Evolutionary conservation across 2,329 filamentous ascomycete species (phyloP), one percentile per base, ranked within the genome.

Genomic region (Xylaria sp.): DNA sequence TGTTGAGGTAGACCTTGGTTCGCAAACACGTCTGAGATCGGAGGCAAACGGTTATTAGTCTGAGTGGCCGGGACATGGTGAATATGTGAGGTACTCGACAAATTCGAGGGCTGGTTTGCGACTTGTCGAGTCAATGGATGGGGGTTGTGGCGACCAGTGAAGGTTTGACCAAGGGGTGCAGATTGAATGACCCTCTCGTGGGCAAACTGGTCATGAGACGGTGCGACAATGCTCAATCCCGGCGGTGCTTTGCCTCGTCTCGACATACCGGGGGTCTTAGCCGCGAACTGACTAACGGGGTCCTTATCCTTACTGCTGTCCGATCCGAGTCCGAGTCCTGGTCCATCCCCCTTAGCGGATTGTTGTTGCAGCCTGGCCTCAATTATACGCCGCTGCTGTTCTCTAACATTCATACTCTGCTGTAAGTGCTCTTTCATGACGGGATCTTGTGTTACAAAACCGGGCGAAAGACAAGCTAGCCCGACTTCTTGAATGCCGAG

Each of bases 151-250:
- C 94, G 86, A 61, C 93, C 92, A 6, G 94, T 97, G 72, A 99
- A 99, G 44, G 91, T 95, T 72, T 97, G 93, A 68, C 95, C 88
- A 23, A 99, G 83, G 13, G 94, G 94, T 6, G 94, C 94, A 3
- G 94, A 99, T 76, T 99, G 94, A 62, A 99, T 95, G 42, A 97
- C 92, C 67, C 94, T 84, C 79, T 99, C 94, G 70, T 92, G 87
- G 68, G 92, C 91, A 71, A 97, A 97, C 63, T 92, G 89, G 67
- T 94, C 87, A 65, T 95, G 92, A 4, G 92, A 91, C 1, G 94
- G 94, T 30, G 94, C 90, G n/a, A 95, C 90, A 67, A 99, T 99
- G 59, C 92, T 95, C 53, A 99, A 80, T 50, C 92, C 92, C 0
- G 92, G 90, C 46, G 94, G 94, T 5, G 89, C 89, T 71, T 90